phyloP scores from a whole-genome alignment of 2,329 filamentous ascomycete species.

The Pseudohalonectria lignicola region DNA sequence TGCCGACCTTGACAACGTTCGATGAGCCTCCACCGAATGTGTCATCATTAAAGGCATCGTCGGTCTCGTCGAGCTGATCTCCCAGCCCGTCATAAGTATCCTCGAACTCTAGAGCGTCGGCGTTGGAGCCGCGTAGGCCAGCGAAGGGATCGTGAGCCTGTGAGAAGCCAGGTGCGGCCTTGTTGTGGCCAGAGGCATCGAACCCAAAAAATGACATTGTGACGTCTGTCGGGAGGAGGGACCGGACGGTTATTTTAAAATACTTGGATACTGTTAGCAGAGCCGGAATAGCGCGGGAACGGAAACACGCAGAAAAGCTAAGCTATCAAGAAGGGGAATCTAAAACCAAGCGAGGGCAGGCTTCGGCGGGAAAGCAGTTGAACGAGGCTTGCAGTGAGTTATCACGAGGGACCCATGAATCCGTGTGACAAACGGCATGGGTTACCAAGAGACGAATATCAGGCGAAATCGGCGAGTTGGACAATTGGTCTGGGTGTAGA shows the following conservation, averaged over 20 bases:
- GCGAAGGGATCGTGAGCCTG: conserved; percentile 80
- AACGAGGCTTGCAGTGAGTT: neutral
- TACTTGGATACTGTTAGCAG: too few relatives aligned
- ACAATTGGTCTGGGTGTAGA: too few relatives aligned
- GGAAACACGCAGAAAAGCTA: neutral
- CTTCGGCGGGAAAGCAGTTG: neutral
- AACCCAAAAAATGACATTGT: conserved; percentile 89
- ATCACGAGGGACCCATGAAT: too few relatives aligned
- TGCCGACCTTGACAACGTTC: conserved; percentile 51
- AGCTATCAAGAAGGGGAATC: neutral
- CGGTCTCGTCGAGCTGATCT: conserved; percentile 79
- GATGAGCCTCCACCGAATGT: conserved; percentile 58
- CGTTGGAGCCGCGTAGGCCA: conserved; percentile 57
- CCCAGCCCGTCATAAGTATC: conserved; percentile 95
- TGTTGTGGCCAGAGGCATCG: conserved; percentile 60
- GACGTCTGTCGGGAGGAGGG: neutral
- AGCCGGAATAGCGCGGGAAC: too few relatives aligned
- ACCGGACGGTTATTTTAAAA: too few relatives aligned
- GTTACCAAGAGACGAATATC: too few relatives aligned
- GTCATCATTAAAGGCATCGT: conserved; percentile 94
- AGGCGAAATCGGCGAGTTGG: too few relatives aligned
- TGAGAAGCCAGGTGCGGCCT: conserved; percentile 68
- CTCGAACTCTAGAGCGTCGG: conserved; percentile 67
- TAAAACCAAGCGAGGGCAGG: too few relatives aligned
- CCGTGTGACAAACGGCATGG: too few relatives aligned